A percentile compares a stretch with the other conserved stretches of the same genome.
Evolutionary conservation across 208 protist genomes (phyloP).

Genomic region (Trypanosoma caninum): DNA sequence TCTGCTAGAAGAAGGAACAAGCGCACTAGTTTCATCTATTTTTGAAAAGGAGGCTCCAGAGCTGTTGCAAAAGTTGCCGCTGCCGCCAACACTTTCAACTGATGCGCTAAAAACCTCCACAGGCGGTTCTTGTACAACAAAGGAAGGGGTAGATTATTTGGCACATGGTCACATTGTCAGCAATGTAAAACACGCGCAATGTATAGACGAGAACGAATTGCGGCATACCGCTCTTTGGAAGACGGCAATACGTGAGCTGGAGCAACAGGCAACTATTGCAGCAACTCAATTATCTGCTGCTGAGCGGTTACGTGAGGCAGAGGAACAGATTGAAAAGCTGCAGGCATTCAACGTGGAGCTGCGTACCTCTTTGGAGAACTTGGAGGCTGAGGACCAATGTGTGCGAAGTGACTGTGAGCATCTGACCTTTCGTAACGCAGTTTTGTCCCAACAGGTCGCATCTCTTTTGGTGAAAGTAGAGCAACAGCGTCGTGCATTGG

Average conservation of each 20-base stretch:
- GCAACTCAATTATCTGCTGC: slow-evolving; percentile 25
- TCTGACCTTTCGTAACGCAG: slow-evolving; percentile 60
- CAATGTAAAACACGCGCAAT: too few relatives aligned
- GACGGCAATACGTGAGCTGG: slow-evolving; percentile 33
- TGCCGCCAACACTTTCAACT: too few relatives aligned
- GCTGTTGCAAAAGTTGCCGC: neutral
- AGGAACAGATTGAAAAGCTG: slow-evolving; percentile 17
- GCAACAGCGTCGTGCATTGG: slow-evolving; percentile 20
- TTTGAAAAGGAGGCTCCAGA: neutral
- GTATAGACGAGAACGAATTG: slow-evolving; percentile 3
- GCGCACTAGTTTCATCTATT: neutral
- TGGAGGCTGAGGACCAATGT: slow-evolving; percentile 40
- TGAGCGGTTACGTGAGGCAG: slow-evolving; percentile 23
- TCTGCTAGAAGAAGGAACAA: neutral
- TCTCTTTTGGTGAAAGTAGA: slow-evolving; percentile 63
- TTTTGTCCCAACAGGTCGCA: slow-evolving; percentile 69
- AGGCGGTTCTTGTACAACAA: neutral
- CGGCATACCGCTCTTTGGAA: slow-evolving; percentile 29
- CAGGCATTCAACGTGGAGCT: slow-evolving; percentile 3
- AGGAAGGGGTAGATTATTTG: too few relatives aligned
- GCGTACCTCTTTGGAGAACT: slow-evolving; percentile 21
- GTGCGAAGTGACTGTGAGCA: slow-evolving; percentile 53
- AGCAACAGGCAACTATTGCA: slow-evolving; percentile 39
- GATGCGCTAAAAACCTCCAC: neutral
- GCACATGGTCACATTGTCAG: neutral